Evolutionary conservation across 306 rosid genomes (phyloP), one percentile per base, ranked within the genome.

Genomic region (Dryas octopetala): DNA sequence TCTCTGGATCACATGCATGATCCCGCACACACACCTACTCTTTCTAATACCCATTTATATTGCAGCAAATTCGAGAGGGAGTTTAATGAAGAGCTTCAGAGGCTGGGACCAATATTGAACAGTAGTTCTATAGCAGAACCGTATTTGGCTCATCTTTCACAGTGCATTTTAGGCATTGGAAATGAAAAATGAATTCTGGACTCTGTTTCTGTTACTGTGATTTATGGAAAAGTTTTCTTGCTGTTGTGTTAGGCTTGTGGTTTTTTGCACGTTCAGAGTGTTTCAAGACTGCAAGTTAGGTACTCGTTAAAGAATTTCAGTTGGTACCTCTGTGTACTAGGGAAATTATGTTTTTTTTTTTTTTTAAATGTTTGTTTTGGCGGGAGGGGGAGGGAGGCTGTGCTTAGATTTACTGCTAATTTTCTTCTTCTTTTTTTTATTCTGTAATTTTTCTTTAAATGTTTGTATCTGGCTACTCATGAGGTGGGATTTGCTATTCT

Each of bases 11-110:
- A 40, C 52, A 9, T 17, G 19, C n/a, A 62, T 16, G 15, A 53
- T 48, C 16, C 9, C 17, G 43, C 53, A n/a, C 63, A 49, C 74
- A 46, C 40, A 5, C 13, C 26, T 41, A 5, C 32, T 74, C 61
- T 66, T 28, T 48, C 64, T 67, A 3, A 32, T 32, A 59, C 47
- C n/a, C 9, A 26, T 70, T 15, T 60, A 58, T 64, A 54, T 81
- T 88, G 85, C 91, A 91, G 97, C 57, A 90, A 89, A 81, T 95
- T 91, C 51, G 98, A 91, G 89, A 91, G 79, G 75, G 97, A 95
- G 66, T 95, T 95, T 63, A 83, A 91, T 74, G 61, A 88, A 4
- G 97, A 95, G 84, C 98, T 95, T 74, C 91, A 76, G 87, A 91
- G 88, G 70, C 88, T 95, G 9, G 97, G 96, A 81, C 87, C 96